phyloP scores from a whole-genome alignment of 164 flowering plant genomes.

The Stephania cephalantha region DNA sequence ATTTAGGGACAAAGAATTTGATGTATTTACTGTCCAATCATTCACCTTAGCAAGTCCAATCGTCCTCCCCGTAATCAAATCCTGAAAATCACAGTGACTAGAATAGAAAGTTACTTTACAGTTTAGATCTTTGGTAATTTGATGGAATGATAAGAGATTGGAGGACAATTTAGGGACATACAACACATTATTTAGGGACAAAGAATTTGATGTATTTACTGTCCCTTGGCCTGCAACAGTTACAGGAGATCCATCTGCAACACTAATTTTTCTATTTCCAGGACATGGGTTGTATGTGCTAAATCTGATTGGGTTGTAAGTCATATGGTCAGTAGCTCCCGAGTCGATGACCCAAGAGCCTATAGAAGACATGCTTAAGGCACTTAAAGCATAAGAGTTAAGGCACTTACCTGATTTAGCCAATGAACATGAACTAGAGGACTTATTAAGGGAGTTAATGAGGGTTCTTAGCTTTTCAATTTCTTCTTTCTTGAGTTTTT shows the following conservation, averaged over 20 bases:
- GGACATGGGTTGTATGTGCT: not conserved
- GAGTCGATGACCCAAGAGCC: not conserved
- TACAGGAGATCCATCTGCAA: not conserved
- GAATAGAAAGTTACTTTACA: too few species aligned
- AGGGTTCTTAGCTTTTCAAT: not conserved
- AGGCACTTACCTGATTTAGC: not conserved
- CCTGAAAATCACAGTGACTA: too few species aligned
- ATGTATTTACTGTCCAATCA: not conserved
- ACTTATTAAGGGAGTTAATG: not conserved
- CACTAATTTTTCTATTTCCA: not conserved
- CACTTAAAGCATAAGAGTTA: not conserved
- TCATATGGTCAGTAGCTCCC: slow-evolving; percentile 7
- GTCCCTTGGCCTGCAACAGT: not conserved
- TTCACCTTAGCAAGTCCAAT: too few species aligned
- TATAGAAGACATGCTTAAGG: not conserved
- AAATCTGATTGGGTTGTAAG: not conserved
- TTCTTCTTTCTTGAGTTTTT: not conserved
- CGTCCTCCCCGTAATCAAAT: too few species aligned
- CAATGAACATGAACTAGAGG: not conserved
- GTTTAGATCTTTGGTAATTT: too few species aligned
- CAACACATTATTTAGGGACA: too few species aligned
- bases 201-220: not conserved
- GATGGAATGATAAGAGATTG: too few species aligned
- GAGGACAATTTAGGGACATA: too few species aligned
- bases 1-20: too few species aligned